Base-by-base conservation (phyloP, 495 filamentous ascomycete genomes). In the Penicillium riverlandense region DNA sequence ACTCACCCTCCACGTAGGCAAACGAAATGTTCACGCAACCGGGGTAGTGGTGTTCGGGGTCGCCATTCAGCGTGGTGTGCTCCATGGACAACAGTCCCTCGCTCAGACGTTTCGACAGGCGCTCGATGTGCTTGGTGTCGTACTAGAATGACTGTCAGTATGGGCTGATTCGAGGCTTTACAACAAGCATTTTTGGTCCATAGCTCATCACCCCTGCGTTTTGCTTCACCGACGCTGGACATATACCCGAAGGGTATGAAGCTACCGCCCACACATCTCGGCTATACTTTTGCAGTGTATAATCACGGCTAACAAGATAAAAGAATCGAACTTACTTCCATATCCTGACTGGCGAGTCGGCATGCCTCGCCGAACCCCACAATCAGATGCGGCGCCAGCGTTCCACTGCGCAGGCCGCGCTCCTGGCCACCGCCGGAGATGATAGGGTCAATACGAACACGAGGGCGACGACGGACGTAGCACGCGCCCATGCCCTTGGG, bases 1-100 rank as follows among this genome's bases (percentile, higher is more conserved):
- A 96, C 63, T 98, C 92, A 43, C 92, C 92, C 66, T 98, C 92
- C 12, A 98, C 86, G 59, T 97, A 98, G 35, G 92, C 92, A 55
- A 98, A 98, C 6, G 92, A 98, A 35, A 98, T 82, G 61, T 98
- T 98, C 45, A 98, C 91, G 61, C 94, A 98, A 52, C 92, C 92
- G 10, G 94, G 89, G 65, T 97, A 98, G 68, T 88, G 90, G 45
- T 76, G 75, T 6, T 83, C 62, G 0, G 83, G 77, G 62, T 91
- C 88, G 40, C 92, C 92, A 59, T 98, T 98, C 55, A 91, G 86
- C 14, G 71, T 74, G 4, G 92, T 95, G 67, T 97, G 92, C 61
- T 97, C 92, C 65, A 98, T 77, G 7, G 86, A 65, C 15, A 97
- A 72, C 13, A 98, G 80, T 7, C 86, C 88, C 14, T 84, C 80